Evolutionary conservation across 2,329 filamentous ascomycete genomes (phyloP).

Genomic region (Tolypocladium endophyticum): DNA sequence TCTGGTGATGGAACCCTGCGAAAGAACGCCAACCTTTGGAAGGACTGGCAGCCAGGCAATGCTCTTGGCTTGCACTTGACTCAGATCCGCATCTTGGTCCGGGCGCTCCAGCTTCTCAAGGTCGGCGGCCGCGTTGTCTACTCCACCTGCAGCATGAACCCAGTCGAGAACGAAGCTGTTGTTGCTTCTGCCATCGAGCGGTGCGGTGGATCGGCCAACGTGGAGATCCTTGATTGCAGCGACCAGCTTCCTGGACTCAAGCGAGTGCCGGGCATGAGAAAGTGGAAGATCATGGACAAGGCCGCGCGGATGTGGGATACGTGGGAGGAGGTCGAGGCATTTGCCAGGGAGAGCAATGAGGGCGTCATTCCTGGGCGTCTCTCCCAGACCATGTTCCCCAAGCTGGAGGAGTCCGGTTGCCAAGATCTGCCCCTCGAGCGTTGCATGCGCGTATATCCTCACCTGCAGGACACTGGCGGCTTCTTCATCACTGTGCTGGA

Average conservation of each 20-base stretch:
- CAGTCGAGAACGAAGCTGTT: constrained; percentile 92
- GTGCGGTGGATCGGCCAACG: constrained; percentile 73
- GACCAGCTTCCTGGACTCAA: constrained; percentile 67
- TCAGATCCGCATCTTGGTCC: constrained; percentile 81
- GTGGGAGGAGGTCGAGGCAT: constrained; percentile 72
- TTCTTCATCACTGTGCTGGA: constrained; percentile 97
- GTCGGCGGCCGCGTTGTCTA: constrained; percentile 91
- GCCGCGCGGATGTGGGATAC: constrained; percentile 65
- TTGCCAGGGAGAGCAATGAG: constrained; percentile 46
- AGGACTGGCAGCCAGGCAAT: constrained; percentile 83
- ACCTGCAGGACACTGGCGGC: constrained; percentile 89
- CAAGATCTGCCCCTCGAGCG: constrained; percentile 69
- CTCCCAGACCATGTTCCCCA: constrained; percentile 74
- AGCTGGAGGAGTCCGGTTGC: constrained; percentile 39
- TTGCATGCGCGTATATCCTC: constrained; percentile 90
- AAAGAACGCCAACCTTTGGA: constrained; percentile 92
- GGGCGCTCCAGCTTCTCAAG: constrained; percentile 92
- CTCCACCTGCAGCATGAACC: constrained; percentile 98
- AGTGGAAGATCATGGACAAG: constrained; percentile 91
- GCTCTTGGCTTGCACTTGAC: constrained; percentile 79
- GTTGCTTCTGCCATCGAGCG: constrained; percentile 79
- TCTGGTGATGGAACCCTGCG: constrained; percentile 88
- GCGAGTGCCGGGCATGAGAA: constrained; percentile 63
- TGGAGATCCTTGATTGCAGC: constrained; percentile 77
- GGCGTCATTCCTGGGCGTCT: constrained; percentile 55